phyloP scores from a whole-genome alignment of 1,139 yeast species.

The Nakaseomyces glabratus region DNA sequence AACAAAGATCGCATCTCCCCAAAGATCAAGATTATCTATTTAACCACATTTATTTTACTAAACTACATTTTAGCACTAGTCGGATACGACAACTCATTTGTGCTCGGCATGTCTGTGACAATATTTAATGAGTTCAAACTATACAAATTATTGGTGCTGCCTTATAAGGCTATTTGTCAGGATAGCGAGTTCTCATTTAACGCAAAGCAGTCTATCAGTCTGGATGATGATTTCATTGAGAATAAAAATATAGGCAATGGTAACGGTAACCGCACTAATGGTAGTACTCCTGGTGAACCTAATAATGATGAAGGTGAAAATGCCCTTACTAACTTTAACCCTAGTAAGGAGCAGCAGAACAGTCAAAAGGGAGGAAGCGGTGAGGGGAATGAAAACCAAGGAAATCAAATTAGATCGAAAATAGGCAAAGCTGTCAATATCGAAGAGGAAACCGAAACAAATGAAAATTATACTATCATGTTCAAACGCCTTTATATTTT shows the following conservation, averaged over 20 bases:
- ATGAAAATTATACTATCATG: conserved; percentile 35
- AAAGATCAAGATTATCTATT: conserved; percentile 34
- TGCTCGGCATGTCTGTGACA: conserved; percentile 45
- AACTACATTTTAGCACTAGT: conserved; percentile 50
- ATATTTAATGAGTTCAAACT: conserved; percentile 53
- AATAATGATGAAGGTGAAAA: conserved; percentile 18
- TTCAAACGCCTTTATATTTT: conserved; percentile 45
- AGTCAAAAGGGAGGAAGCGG: conserved; percentile 7
- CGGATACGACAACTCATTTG: conserved; percentile 50
- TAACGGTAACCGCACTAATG: conserved; percentile 7
- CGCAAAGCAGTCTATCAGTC: background rate
- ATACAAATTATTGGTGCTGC: conserved; percentile 32
- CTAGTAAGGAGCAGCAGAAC: background rate
- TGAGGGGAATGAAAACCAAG: conserved; percentile 8
- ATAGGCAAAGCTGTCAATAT: conserved; percentile 31
- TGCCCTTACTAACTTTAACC: background rate
- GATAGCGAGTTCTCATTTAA: conserved; percentile 11
- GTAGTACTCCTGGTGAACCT: conserved; percentile 7
- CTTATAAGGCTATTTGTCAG: conserved; percentile 28
- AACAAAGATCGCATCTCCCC: conserved; percentile 30
- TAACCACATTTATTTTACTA: conserved; percentile 42
- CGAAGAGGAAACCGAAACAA: too few species aligned
- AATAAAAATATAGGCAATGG: conserved; percentile 1
- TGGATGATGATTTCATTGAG: conserved; percentile 1
- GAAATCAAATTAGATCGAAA: conserved; percentile 10